These are phyloP conservation scores for Phaeosphaeria sp. DNA, from an alignment of 2,329 filamentous ascomycete genomes.

Conservation along the genomic window DNA sequence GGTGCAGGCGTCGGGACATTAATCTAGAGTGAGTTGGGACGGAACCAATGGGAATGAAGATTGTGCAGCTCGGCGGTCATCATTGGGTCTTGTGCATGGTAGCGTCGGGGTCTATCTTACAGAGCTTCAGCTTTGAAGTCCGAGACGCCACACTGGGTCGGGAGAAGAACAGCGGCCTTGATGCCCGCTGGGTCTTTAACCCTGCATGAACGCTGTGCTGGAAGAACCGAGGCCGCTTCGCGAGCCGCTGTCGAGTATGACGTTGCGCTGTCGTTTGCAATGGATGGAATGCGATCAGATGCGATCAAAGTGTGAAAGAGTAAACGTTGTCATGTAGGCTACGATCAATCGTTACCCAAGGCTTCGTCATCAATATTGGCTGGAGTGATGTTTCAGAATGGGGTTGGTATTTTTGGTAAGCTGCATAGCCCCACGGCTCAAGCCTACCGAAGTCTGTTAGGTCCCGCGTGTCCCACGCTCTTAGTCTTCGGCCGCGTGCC, in stretches of 20 bases:
- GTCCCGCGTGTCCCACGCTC: background rate
- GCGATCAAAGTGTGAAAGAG: background rate
- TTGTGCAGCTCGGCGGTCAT: conserved; percentile 16
- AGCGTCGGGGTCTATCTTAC: conserved; percentile 18
- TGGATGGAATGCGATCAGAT: background rate
- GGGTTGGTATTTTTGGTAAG: conserved; percentile 1
- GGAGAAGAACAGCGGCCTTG: background rate
- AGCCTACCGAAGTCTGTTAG: background rate
- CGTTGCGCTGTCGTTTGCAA: background rate
- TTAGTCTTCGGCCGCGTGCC: background rate
- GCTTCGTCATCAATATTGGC: background rate
- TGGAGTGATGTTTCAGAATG: background rate
- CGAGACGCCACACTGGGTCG: conserved; percentile 15
- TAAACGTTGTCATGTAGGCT: background rate
- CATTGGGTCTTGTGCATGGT: conserved; percentile 27
- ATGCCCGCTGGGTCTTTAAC: background rate
- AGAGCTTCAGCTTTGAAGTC: conserved; percentile 34
- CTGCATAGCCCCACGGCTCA: conserved; percentile 2
- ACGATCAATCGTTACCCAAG: background rate
- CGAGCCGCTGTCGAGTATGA: background rate
- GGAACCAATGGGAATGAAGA: conserved; percentile 30
- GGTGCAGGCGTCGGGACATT: conserved; percentile 21
- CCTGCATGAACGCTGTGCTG: background rate
- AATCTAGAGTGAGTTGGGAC: conserved; percentile 13
- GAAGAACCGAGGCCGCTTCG: background rate